These are phyloP conservation scores for Ceratocystis albifundus DNA, from an alignment of 2,329 filamentous ascomycete species.

Conservation along the genomic window DNA sequence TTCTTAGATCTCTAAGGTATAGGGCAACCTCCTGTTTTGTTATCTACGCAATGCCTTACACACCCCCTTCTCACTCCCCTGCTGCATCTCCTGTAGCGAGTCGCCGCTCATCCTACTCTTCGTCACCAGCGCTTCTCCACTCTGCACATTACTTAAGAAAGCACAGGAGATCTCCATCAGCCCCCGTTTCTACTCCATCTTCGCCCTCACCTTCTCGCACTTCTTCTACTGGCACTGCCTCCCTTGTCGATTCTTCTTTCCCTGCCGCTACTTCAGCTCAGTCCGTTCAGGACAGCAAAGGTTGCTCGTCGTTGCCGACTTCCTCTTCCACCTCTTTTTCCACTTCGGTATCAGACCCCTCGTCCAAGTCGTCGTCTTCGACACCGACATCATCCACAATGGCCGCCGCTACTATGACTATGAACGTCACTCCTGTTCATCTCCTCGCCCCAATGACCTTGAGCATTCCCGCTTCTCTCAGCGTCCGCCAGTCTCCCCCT, in stretches of 20 bases:
- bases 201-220: conserved; percentile 17
- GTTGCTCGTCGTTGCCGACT: conserved; percentile 11
- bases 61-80: conserved; percentile 61
- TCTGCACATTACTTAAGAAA: conserved; percentile 55
- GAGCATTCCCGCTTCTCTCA: conserved; percentile 40
- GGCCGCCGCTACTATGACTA: conserved; percentile 22
- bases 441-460: conserved; percentile 18
- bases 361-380: conserved; percentile 10
- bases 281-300: conserved; percentile 17
- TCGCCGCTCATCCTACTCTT: conserved; percentile 44
- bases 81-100: conserved; percentile 48
- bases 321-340: conserved; percentile 17
- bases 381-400: conserved; percentile 20
- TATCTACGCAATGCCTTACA: conserved; percentile 61
- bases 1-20: neutral
- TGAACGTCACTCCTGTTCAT: conserved; percentile 17
- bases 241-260: conserved; percentile 15
- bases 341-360: conserved; percentile 14
- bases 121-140: conserved; percentile 46
- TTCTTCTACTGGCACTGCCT: conserved; percentile 3
- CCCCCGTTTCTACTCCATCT: conserved; percentile 11
- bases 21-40: conserved; percentile 7
- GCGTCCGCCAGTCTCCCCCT: conserved; percentile 72
- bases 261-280: conserved; percentile 14
- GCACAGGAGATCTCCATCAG: conserved; percentile 48